Evolutionary conservation across 176 grass and related monocot species (phyloP).

Genomic region (Microstegium vimineum): DNA sequence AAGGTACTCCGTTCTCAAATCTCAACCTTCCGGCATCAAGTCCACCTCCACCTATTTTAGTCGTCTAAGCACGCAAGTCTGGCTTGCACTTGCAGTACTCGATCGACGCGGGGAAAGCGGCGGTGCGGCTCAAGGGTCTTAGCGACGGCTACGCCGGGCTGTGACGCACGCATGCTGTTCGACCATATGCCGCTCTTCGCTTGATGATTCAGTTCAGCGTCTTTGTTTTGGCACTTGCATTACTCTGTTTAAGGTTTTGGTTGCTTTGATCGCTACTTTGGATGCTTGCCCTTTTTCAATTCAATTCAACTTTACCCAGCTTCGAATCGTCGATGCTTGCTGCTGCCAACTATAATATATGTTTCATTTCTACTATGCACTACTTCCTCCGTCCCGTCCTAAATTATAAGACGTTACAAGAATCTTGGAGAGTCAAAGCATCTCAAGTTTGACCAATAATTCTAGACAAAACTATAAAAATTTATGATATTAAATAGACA

Average conservation of each 20-base stretch:
- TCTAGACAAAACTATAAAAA: too few species aligned
- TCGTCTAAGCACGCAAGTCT: not conserved
- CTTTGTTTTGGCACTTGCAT: not conserved
- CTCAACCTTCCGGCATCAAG: not conserved
- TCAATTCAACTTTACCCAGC: not conserved
- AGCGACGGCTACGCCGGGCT: not conserved
- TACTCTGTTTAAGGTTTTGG: not conserved
- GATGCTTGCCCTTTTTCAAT: too few species aligned
- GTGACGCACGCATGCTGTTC: conserved; percentile 30
- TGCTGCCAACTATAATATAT: too few species aligned
- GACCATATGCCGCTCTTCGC: conserved; percentile 17
- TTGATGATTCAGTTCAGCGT: not conserved
- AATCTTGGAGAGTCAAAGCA: too few species aligned
- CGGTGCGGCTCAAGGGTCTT: conserved; percentile 52
- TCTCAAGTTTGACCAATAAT: too few species aligned
- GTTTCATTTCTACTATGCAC: too few species aligned
- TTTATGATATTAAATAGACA: too few species aligned
- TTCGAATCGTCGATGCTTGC: not conserved
- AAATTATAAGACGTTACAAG: too few species aligned
- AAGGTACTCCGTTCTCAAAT: conserved; percentile 37
- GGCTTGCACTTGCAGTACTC: conserved; percentile 55
- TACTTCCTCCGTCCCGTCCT: too few species aligned
- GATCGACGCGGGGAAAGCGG: conserved; percentile 49
- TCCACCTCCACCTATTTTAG: not conserved
- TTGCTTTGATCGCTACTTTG: not conserved